Evolutionary conservation across 192 early-diverging fungal species (phyloP).

Genomic region (Linnemannia schmuckeri): DNA sequence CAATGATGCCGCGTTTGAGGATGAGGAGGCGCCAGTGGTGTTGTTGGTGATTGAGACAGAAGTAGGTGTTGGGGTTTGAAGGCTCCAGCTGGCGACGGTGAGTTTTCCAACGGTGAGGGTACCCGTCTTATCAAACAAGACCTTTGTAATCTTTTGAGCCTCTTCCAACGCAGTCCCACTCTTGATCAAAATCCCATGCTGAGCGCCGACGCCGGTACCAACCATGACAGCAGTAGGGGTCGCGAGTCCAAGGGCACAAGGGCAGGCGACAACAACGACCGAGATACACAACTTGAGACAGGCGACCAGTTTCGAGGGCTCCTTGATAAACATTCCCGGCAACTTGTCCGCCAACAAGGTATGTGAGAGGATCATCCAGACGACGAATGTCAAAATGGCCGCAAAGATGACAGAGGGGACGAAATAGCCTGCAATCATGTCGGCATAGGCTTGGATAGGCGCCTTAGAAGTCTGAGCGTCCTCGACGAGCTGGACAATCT

Average conservation of each 20-base stretch:
- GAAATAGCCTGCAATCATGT: slow-evolving; percentile 89
- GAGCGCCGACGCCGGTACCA: slow-evolving; percentile 94
- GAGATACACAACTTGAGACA: slow-evolving; percentile 89
- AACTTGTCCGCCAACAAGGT: slow-evolving; percentile 40
- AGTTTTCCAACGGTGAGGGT: slow-evolving; percentile 86
- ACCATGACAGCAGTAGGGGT: slow-evolving; percentile 99
- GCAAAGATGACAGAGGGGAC: slow-evolving; percentile 86
- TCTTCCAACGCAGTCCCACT: slow-evolving; percentile 88
- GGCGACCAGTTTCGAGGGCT: slow-evolving; percentile 75
- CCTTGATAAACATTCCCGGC: slow-evolving; percentile 55
- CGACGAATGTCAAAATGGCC: slow-evolving; percentile 75
- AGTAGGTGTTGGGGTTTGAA: slow-evolving; percentile 1
- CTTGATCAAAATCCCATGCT: slow-evolving; percentile 95
- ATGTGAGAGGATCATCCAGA: slow-evolving; percentile 76
- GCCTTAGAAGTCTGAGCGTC: slow-evolving; percentile 94
- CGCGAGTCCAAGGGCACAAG: slow-evolving; percentile 94
- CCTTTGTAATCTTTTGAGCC: slow-evolving; percentile 80
- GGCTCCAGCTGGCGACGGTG: slow-evolving; percentile 63
- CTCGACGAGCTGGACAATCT: slow-evolving; percentile 92
- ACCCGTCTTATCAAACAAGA: slow-evolving; percentile 98
- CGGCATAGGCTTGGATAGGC: slow-evolving; percentile 93
- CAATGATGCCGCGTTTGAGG: slow-evolving; percentile 2
- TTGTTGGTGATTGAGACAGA: not conserved
- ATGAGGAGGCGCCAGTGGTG: slow-evolving; percentile 7
- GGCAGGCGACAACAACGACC: slow-evolving; percentile 95